A percentile compares a stretch with the other conserved stretches of the same genome.
phyloP scores from a whole-genome alignment of 805 yeast species.

The Tetrapisispora namnaoensis region DNA sequence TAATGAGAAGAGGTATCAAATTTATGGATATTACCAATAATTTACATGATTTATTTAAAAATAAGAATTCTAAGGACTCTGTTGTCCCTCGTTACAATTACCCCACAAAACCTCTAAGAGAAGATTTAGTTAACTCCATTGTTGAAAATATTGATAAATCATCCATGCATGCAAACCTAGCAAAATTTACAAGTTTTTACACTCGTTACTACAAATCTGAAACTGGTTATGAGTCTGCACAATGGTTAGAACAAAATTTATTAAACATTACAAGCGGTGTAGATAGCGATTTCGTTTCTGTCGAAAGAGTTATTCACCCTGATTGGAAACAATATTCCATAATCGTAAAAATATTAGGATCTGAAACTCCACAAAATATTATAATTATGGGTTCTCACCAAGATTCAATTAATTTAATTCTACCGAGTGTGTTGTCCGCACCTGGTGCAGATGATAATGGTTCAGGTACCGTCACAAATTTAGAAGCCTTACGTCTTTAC shows the following conservation, averaged over 20 bases:
- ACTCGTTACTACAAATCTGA: slow-evolving; percentile 70
- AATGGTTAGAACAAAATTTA: slow-evolving; percentile 54
- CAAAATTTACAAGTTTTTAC: slow-evolving; percentile 55
- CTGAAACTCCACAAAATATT: slow-evolving; percentile 30
- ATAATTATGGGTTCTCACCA: slow-evolving; percentile 85
- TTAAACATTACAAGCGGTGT: slow-evolving; percentile 18
- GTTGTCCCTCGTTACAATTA: slow-evolving; percentile 33
- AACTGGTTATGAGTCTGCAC: slow-evolving; percentile 59
- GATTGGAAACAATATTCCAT: slow-evolving; percentile 74
- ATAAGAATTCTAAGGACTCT: slow-evolving; percentile 7
- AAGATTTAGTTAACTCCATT: slow-evolving; percentile 33
- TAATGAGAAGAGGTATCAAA: slow-evolving; percentile 38
- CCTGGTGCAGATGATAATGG: slow-evolving; percentile 98
- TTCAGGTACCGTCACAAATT: slow-evolving; percentile 69
- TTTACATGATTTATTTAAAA: slow-evolving; percentile 14
- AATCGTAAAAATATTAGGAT: slow-evolving; percentile 54
- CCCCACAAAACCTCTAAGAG: slow-evolving; percentile 39
- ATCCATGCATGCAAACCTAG: slow-evolving; percentile 44
- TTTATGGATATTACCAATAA: slow-evolving; percentile 59
- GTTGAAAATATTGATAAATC: slow-evolving; percentile 37
- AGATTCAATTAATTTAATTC: slow-evolving; percentile 67
- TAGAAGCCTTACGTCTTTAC: slow-evolving; percentile 66
- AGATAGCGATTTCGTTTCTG: slow-evolving; percentile 31
- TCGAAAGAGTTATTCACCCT: slow-evolving; percentile 47
- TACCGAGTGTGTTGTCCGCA: slow-evolving; percentile 60